Conservation (phyloP, 2,329 filamentous ascomycete genomes). For the Trichoderma koningiopsis region DNA sequence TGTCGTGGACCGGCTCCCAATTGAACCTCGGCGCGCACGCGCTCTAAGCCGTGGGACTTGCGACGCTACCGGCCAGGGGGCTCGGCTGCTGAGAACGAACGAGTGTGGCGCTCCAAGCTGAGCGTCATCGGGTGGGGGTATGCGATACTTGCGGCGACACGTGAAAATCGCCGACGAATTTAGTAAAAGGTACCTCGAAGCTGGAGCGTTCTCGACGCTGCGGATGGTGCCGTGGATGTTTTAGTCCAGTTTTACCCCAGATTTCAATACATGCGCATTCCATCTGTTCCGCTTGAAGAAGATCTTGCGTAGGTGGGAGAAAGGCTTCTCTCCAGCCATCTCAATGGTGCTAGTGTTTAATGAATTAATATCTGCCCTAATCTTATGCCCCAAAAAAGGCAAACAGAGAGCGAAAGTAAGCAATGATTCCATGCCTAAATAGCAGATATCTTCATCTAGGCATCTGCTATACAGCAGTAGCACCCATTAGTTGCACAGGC, state of each 20-base stretch:
- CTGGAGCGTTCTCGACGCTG: background rate
- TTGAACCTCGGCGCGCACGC: constrained; percentile 28
- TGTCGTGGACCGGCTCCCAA: constrained; percentile 19
- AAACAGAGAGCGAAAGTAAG: background rate
- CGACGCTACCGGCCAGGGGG: constrained; percentile 20
- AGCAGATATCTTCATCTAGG: background rate
- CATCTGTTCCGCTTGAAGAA: background rate
- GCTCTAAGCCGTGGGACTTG: constrained; percentile 17
- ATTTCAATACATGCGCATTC: background rate
- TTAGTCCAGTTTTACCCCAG: constrained; percentile 16
- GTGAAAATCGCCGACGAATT: constrained; percentile 4
- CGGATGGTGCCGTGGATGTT: background rate
- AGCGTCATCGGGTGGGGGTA: constrained; percentile 15
- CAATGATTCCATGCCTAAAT: background rate
- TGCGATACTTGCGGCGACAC: constrained; percentile 24
- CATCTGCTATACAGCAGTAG: background rate
- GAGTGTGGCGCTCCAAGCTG: constrained; percentile 11
- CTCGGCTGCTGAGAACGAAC: constrained; percentile 21
- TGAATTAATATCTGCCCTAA: background rate
- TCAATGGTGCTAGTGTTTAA: background rate
- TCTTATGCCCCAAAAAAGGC: background rate
- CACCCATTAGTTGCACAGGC: background rate
- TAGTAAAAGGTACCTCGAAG: constrained; percentile 9
- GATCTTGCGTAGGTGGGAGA: background rate
- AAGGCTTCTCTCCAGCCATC: background rate